These are phyloP conservation scores for Craterostigma plantagineum DNA, from an alignment of 257 asterid genomes.

Conservation along the genomic window DNA sequence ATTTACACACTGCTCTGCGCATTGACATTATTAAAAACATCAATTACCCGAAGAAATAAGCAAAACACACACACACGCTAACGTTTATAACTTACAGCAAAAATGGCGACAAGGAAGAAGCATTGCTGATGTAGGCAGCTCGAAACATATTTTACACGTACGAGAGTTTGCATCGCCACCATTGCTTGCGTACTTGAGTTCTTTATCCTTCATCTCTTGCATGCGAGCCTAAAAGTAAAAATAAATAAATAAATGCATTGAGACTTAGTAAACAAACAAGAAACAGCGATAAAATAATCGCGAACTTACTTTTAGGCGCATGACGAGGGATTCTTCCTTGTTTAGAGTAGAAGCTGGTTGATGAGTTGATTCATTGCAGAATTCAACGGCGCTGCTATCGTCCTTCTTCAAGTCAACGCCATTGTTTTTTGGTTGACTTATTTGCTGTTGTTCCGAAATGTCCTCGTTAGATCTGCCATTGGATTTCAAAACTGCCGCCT, in stretches of 20 bases:
- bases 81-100: conserved; percentile 65
- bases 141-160: conserved; percentile 86
- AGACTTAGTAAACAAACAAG: conserved; percentile 6
- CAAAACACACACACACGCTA: too few species aligned
- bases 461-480: conserved; percentile 19
- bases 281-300: conserved; percentile 2
- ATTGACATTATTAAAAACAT: conserved; percentile 7
- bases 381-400: too few species aligned
- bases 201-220: conserved; percentile 94
- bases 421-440: conserved; percentile 19
- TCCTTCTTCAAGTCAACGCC: conserved; percentile 11
- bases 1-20: conserved; percentile 71
- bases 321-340: conserved; percentile 77
- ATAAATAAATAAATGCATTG: conserved; percentile 6
- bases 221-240: conserved; percentile 48
- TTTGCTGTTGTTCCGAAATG: conserved; percentile 16
- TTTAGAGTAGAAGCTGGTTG: conserved; percentile 23
- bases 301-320: conserved; percentile 53
- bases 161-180: conserved; percentile 75
- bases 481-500: conserved; percentile 24
- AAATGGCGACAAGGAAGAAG: conserved; percentile 98
- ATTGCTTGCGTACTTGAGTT: conserved; percentile 44
- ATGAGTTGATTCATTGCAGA: conserved; percentile 17
- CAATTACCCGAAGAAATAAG: conserved; percentile 2
- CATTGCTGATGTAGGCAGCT: conserved; percentile 81